Evolutionary conservation across 345 rosid species (phyloP).

Genomic region (Lepidium africanum): DNA sequence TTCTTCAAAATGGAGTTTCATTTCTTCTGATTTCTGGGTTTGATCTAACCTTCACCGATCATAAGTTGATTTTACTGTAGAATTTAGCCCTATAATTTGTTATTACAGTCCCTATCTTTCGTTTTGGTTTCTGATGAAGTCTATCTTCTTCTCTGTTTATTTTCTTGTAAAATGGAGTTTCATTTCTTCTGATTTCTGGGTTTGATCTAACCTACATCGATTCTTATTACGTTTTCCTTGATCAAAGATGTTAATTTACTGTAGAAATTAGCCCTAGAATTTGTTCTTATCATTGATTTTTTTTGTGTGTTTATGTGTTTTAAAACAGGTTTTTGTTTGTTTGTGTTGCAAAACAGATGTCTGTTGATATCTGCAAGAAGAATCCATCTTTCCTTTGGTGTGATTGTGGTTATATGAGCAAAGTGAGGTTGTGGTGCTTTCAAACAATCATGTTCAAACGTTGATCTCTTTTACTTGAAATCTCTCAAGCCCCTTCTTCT

Average conservation of each 20-base stretch:
- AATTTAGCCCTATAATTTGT: not conserved
- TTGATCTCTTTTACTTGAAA: constrained; percentile 41
- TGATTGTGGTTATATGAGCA: constrained; percentile 53
- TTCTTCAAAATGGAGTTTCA: not conserved
- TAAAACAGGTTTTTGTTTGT: not conserved
- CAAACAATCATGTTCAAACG: constrained; percentile 43
- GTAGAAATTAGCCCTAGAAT: constrained; percentile 2
- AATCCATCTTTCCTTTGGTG: constrained; percentile 33
- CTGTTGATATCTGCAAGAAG: constrained; percentile 25
- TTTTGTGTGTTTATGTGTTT: not conserved
- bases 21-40: constrained; percentile 7
- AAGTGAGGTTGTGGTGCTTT: constrained; percentile 53
- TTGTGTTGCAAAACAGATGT: constrained; percentile 12
- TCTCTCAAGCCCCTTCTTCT: not conserved
- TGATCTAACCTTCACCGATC: not conserved
- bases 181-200: not conserved
- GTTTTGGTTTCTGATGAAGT: not conserved
- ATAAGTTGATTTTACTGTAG: not conserved
- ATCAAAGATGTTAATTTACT: not conserved
- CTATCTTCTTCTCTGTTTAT: not conserved
- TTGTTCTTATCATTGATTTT: not conserved
- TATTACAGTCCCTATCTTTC: no score
- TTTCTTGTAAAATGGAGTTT: constrained; percentile 1
- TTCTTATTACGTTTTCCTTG: no score
- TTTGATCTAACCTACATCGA: not conserved